Base-by-base conservation (phyloP, 345 rosid genomes). In the Cardamine occulta region DNA sequence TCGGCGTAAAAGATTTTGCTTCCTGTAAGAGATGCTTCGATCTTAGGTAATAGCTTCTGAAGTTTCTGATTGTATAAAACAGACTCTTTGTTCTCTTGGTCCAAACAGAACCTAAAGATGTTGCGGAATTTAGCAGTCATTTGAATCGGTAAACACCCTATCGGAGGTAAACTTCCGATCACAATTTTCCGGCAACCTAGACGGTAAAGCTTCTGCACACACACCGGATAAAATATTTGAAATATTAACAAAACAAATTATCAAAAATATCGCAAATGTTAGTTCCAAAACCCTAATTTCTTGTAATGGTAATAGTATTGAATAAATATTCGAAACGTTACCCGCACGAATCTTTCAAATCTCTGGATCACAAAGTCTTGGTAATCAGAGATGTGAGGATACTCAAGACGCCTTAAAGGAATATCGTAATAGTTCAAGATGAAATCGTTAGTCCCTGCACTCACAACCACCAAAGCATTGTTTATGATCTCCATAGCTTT, bases 401-500 rank as follows among this genome's bases (percentile, higher is more conserved):
- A 87, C 79, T 64, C 60, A 6, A 19, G 4, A 64, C 82, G 75
- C 72, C 90, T 85, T 0, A 68, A 1, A 2, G 88, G 85, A 35
- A 84, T 11, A 37, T 74, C 83, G 66, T 84, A 86, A 53, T 47
- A 88, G 8, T 88, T 86, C 24, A 81, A 63, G 60, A 44, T 21
- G 35, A 85, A 73, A 70, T 88, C 93, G 57, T 92, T 89, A n/a
- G 89, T 63, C 29, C 91, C 92, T 4, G 93, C 86, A 75, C 92
- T 85, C 1, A 88, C 1, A 23, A 86, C 7, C 11, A 82, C 80
- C 32, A 89, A 55, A 4, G 93, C 84, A 9, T 65, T 62, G 61
- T 35, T 39, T n/a, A 87, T 37, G 1, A 82, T 85, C 70, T 74
- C 80, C 72, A 21, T 58, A 15, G 89, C 88, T 29, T 79, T 82